Percentiles rank a stretch among this genome's conserved stretches.
These are phyloP conservation scores for Glycine tomentella DNA, from an alignment of 306 rosid genomes.

Conservation along the genomic window DNA sequence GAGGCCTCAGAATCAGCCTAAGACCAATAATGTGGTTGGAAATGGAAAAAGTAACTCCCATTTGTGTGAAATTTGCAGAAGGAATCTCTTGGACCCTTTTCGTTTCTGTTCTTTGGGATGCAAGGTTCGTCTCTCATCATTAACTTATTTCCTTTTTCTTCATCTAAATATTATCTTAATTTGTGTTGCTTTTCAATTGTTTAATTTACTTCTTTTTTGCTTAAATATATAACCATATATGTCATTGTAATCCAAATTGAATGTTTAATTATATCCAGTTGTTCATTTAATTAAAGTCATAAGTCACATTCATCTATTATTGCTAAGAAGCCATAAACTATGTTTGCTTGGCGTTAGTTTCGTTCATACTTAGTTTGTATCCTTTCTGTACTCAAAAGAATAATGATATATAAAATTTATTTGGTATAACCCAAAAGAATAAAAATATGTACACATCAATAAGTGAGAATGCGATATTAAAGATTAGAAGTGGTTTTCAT, in stretches of 20 bases:
- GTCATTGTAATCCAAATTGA: neutral
- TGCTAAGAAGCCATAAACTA: neutral
- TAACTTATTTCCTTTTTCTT: neutral
- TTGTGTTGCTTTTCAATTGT: neutral
- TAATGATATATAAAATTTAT: no score
- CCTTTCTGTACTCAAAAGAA: neutral
- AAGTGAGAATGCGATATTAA: neutral
- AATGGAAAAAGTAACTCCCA: slow-evolving; percentile 51
- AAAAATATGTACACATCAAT: neutral
- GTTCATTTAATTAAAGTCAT: slow-evolving; percentile 20
- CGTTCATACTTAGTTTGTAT: neutral
- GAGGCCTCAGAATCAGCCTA: slow-evolving; percentile 69
- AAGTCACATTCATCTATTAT: neutral
- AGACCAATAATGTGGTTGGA: slow-evolving; percentile 12
- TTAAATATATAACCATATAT: neutral
- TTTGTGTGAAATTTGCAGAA: slow-evolving; percentile 63
- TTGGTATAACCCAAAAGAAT: neutral
- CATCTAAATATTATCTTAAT: slow-evolving; percentile 1
- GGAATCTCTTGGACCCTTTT: slow-evolving; percentile 70
- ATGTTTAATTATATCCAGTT: neutral
- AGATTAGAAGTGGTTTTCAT: neutral
- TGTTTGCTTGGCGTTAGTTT: neutral
- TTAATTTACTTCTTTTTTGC: neutral
- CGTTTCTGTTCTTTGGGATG: slow-evolving; percentile 84
- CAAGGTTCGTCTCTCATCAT: slow-evolving; percentile 57